A percentile compares a stretch with the other conserved stretches of the same genome.
Evolutionary conservation across 495 filamentous ascomycete genomes (phyloP).

Genomic region (Lophiotrema nucula): DNA sequence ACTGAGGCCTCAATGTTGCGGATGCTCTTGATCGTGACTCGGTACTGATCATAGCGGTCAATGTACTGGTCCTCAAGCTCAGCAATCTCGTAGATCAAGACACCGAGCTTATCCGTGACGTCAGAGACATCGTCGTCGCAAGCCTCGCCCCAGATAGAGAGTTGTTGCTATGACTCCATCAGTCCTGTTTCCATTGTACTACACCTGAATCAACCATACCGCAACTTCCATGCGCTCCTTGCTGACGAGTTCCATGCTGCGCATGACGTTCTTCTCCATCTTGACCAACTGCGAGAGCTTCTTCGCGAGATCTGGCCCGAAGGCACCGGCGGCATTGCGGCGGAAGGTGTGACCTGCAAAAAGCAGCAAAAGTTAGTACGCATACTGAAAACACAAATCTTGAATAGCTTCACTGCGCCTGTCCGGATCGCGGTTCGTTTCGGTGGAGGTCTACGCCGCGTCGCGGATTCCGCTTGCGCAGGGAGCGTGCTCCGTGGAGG

Average conservation of each 20-base stretch:
- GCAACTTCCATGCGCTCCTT: conserved; percentile 97
- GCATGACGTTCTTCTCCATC: conserved; percentile 99
- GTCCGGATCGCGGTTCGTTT: too few species aligned
- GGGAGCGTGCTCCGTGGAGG: too few species aligned
- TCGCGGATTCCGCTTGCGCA: too few species aligned
- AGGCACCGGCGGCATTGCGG: conserved; percentile 85
- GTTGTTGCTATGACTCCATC: conserved; percentile 73
- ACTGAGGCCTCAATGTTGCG: conserved; percentile 98
- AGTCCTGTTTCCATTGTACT: conserved; percentile 24
- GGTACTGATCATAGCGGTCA: conserved; percentile 98
- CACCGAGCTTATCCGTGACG: conserved; percentile 97
- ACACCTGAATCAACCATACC: conserved; percentile 53
- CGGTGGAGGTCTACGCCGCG: too few species aligned
- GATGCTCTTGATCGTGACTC: conserved; percentile 98
- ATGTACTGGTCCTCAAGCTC: conserved; percentile 98
- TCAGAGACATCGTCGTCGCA: conserved; percentile 98
- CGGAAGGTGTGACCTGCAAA: conserved; percentile 86
- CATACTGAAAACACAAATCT: too few species aligned
- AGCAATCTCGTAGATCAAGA: conserved; percentile 96
- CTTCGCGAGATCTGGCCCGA: conserved; percentile 93
- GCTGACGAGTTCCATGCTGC: conserved; percentile 91
- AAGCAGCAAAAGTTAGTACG: conserved; percentile 14
- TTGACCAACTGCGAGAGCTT: conserved; percentile 97
- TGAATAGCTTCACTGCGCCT: too few species aligned
- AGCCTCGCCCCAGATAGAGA: conserved; percentile 95